phyloP scores from a whole-genome alignment of 2,329 filamentous ascomycete genomes.

The Mollisia scopiformis region DNA sequence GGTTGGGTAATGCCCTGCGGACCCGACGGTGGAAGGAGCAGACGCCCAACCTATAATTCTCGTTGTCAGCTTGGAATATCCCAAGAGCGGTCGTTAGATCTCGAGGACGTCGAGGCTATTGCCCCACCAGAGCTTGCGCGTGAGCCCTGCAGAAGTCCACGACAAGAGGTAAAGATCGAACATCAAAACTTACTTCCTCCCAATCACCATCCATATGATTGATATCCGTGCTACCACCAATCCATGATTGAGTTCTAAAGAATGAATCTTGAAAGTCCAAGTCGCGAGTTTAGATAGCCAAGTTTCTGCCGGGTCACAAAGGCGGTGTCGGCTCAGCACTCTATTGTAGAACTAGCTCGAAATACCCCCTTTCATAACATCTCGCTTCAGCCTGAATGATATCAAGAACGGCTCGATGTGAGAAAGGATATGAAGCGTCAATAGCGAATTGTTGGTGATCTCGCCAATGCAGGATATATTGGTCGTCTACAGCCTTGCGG shows the following conservation, averaged over 20 bases:
- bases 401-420: not conserved
- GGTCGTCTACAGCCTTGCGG: not conserved
- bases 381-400: not conserved
- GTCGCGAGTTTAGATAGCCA: no score
- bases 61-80: no score
- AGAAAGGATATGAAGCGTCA: not conserved
- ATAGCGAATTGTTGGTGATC: not conserved
- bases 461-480: not conserved
- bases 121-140: constrained; percentile 22
- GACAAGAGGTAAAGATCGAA: not conserved
- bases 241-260: constrained; percentile 23
- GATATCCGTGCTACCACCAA: constrained; percentile 22
- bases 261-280: constrained; percentile 4
- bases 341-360: not conserved
- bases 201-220: constrained; percentile 65
- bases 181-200: constrained; percentile 60
- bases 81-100: constrained; percentile 32
- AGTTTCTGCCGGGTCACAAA: not conserved
- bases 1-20: constrained; percentile 70
- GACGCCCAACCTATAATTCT: constrained; percentile 80
- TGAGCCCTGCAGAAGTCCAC: not conserved
- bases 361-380: not conserved
- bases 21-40: constrained; percentile 78
- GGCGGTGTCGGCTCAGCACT: not conserved
- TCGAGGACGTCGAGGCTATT: constrained; percentile 19